Conservation (phyloP, 2,329 filamentous ascomycete genomes). For the Ascomycota sp. region DNA sequence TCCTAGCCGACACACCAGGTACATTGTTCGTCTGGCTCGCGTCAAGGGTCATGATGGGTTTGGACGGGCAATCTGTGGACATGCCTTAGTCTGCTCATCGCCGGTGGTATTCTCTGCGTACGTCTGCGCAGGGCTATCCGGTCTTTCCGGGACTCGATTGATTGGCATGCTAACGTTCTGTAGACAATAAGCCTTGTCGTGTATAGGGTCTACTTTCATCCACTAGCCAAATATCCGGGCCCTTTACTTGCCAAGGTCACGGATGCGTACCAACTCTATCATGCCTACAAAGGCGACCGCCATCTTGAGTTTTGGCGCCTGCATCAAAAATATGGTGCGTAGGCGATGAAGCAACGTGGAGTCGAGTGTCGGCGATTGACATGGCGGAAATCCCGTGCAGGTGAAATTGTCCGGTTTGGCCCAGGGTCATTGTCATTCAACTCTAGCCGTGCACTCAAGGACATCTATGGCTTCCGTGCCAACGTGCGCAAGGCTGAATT, state of each 20-base stretch:
- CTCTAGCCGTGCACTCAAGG: conserved; percentile 43
- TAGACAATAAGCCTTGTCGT: conserved; percentile 22
- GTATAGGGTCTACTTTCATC: conserved; percentile 43
- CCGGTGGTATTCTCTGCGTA: conserved; percentile 19
- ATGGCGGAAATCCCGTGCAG: no score
- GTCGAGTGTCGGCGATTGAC: no score
- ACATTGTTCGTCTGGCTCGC: no score
- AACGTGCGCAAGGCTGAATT: conserved; percentile 50
- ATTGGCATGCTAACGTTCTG: not conserved
- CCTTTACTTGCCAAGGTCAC: conserved; percentile 42
- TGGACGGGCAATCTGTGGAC: no score
- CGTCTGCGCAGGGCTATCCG: no score
- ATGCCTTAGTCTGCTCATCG: conserved; percentile 13
- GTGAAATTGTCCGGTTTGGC: conserved; percentile 52
- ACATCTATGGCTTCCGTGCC: conserved; percentile 43
- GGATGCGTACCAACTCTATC: conserved; percentile 47
- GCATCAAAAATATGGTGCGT: conserved; percentile 54
- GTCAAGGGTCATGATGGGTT: no score
- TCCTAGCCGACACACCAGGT: no score
- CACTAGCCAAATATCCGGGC: conserved; percentile 43
- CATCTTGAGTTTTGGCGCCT: conserved; percentile 53
- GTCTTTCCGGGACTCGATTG: no score
- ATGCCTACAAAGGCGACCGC: conserved; percentile 53
- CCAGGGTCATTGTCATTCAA: conserved; percentile 66
- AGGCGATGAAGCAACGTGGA: no score